Evolutionary conservation across 768 basidiomycete genomes (phyloP), one percentile per base, ranked within the genome.

Genomic region (Termitomyces sp.): DNA sequence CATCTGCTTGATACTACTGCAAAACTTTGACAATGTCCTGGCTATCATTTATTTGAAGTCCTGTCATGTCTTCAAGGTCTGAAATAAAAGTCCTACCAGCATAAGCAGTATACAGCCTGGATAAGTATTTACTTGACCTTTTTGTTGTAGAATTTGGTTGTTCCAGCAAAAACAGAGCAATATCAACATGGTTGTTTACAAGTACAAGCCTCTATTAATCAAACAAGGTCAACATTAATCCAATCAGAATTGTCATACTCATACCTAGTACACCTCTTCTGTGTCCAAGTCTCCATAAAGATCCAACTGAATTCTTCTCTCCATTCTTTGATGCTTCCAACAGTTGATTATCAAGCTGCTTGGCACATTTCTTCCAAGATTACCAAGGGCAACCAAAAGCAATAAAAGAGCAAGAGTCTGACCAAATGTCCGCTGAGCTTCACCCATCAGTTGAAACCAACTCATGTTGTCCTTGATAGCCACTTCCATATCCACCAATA

Each of bases 361-460:
- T 20, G 1, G 53, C 43, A 32, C 38, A 32, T n/a, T 30, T 20
- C 14, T 54, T 6, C 18, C 13, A 38, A 59, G 24, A 41, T 55
- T 52, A 35, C 24, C 38, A n/a, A 59, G 46, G 43, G 57, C 45
- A 16, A 59, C 52, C 3, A 59, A 36, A 32, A 59, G 57, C 26
- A 59, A 16, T 5, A 59, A 20, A n/a, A 59, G 35, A 32, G 26
- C 26, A 26, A 26, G 26, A 26, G 26, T 26, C 4, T 26, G 26
- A 4, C 26, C 26, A 26, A 26, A 32, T 32, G 32, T 32, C 32
- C 32, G 7, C 7, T 32, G 7, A 32, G 32, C 32, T 6, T 32
- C 32, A 32, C 32, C 32, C 5, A 6, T 32, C 32, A 32, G 9
- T 6, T 32, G 32, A 32, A 32, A 32, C 7, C 32, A 6, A 32